Percentiles rank a stretch among this genome's conserved stretches.
Evolutionary conservation across 208 protist genomes (phyloP).

Genomic region (Phytomonas francai): DNA sequence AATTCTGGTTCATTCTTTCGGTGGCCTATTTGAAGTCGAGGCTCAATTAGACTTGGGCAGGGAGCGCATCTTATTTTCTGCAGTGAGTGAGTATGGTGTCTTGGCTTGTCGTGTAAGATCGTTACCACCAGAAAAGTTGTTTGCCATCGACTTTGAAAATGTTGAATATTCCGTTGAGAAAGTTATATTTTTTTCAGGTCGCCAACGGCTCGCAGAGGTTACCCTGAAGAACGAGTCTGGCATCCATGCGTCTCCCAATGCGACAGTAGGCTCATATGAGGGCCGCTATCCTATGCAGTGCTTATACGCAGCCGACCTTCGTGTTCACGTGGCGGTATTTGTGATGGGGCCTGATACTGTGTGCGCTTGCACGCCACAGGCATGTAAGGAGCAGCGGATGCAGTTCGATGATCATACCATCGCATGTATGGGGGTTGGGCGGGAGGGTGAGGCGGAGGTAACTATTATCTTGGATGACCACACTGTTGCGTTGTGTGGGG

Average conservation of each 20-base stretch:
- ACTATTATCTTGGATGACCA: slow-evolving; percentile 43
- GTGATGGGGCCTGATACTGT: slow-evolving; percentile 14
- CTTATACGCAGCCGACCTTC: slow-evolving; percentile 11
- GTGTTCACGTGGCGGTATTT: slow-evolving; percentile 24
- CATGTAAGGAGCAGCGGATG: slow-evolving; percentile 22
- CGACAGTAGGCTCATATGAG: slow-evolving; percentile 2
- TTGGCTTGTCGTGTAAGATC: slow-evolving; percentile 29
- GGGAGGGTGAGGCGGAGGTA: slow-evolving; percentile 30
- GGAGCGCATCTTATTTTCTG: slow-evolving; percentile 23
- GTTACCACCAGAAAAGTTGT: slow-evolving; percentile 4
- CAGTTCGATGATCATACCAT: slow-evolving; percentile 28
- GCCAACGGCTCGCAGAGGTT: slow-evolving; percentile 37
- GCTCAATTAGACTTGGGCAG: slow-evolving; percentile 12
- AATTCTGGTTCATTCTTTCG: slow-evolving; percentile 23
- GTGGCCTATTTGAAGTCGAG: slow-evolving; percentile 22
- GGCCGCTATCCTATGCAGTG: slow-evolving; percentile 24
- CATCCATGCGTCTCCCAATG: not conserved
- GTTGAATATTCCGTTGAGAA: slow-evolving; percentile 4
- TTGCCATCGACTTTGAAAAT: not conserved
- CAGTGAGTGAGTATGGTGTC: slow-evolving; percentile 17
- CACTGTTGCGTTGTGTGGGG: slow-evolving; percentile 33
- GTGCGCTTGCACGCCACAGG: slow-evolving; percentile 24
- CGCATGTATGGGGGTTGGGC: slow-evolving; percentile 30
- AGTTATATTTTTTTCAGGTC: slow-evolving; percentile 45
- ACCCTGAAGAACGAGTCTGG: slow-evolving; percentile 14